Conservation (phyloP, 2,329 filamentous ascomycete species). For the Paecilomyces variotii region DNA sequence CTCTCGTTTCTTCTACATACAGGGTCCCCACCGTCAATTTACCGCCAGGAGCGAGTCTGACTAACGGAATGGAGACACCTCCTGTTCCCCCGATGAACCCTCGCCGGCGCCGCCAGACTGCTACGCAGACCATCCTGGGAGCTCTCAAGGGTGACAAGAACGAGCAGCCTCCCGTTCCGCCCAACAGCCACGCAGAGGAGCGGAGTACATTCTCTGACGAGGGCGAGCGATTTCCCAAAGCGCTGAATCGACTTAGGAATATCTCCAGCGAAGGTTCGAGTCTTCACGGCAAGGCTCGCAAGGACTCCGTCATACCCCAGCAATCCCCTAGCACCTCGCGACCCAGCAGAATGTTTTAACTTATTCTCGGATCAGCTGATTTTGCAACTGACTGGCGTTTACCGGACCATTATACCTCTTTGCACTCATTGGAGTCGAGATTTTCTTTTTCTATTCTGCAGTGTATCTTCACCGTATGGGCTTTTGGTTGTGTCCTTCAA, state of each 20-base stretch:
- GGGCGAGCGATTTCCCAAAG: constrained; percentile 25
- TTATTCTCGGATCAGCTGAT: neutral
- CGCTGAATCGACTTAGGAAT: constrained; percentile 39
- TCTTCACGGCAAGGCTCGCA: constrained; percentile 38
- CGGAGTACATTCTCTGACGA: constrained; percentile 40
- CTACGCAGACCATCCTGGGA: constrained; percentile 33
- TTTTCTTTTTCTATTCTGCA: neutral
- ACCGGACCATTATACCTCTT: neutral
- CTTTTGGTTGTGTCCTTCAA: neutral
- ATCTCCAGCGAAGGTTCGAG: constrained; percentile 44
- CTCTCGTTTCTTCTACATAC: constrained; percentile 45
- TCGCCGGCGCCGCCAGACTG: constrained; percentile 44
- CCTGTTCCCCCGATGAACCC: constrained; percentile 55
- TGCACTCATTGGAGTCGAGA: neutral
- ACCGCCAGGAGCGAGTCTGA: constrained; percentile 47
- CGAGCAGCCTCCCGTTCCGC: constrained; percentile 18
- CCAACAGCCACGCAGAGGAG: constrained; percentile 17
- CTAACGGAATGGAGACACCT: constrained; percentile 45
- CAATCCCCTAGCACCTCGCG: constrained; percentile 20
- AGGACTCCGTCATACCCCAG: constrained; percentile 31
- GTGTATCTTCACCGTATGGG: neutral
- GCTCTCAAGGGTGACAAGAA: constrained; percentile 30
- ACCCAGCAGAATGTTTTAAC: constrained; percentile 32
- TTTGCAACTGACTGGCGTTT: neutral
- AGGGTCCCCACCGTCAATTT: constrained; percentile 52